These are phyloP conservation scores for Apiotrichum akiyoshidainum DNA, from an alignment of 1,284 basidiomycete species.

Conservation along the genomic window DNA sequence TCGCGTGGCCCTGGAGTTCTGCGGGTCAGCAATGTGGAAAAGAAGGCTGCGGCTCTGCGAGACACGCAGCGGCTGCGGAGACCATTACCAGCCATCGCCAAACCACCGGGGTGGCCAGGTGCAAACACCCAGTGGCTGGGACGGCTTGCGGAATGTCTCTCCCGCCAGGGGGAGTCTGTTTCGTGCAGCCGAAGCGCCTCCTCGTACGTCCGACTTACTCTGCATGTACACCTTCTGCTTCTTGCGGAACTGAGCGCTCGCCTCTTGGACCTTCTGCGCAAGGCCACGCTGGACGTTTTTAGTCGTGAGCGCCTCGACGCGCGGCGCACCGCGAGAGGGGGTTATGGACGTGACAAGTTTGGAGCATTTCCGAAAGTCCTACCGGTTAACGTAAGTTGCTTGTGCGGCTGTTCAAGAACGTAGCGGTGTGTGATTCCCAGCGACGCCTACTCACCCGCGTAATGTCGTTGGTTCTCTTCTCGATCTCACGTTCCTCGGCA, in stretches of 20 bases:
- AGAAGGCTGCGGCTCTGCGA: too few relatives aligned
- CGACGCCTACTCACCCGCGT: conserved; percentile 61
- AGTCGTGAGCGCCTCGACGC: conserved; percentile 66
- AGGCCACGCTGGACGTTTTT: conserved; percentile 96
- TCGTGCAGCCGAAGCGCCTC: too few relatives aligned
- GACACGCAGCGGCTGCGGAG: background rate
- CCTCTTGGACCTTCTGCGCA: conserved; percentile 88
- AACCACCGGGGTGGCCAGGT: conserved; percentile 27
- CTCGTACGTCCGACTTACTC: conserved; percentile 60
- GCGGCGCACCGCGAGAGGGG: conserved; percentile 48
- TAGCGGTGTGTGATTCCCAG: background rate
- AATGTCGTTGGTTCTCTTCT: conserved; percentile 78
- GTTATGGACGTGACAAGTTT: conserved; percentile 60
- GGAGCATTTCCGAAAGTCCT: conserved; percentile 85
- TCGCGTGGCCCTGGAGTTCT: conserved; percentile 90
- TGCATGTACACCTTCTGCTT: conserved; percentile 97
- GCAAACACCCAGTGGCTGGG: background rate
- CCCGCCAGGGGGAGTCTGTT: too few relatives aligned
- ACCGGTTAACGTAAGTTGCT: background rate
- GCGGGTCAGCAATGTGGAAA: conserved; percentile 12
- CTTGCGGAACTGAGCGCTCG: conserved; percentile 90
- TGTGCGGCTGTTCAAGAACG: too few relatives aligned
- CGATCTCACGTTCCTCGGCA: conserved; percentile 90
- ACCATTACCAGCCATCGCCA: background rate
- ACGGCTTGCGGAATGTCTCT: too few relatives aligned